A percentile compares a stretch with the other conserved stretches of the same genome.
These are phyloP conservation scores for Tanacetum coccineum DNA, from an alignment of 129 eudicot genomes.

Conservation along the genomic window DNA sequence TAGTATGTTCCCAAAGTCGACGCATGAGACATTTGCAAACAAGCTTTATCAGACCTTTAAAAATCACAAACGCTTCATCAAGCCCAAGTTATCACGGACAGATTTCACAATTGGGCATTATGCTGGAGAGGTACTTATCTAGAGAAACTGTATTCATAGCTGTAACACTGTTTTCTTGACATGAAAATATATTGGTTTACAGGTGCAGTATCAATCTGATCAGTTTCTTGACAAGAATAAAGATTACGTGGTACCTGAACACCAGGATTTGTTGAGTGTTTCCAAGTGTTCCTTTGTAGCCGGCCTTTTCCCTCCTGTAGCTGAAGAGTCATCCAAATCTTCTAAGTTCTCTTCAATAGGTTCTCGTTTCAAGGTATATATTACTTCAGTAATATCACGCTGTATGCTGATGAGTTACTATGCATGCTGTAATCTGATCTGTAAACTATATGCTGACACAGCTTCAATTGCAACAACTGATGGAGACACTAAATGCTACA, in stretches of 20 bases:
- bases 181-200: constrained; percentile 7
- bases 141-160: not conserved
- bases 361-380: constrained; percentile 88
- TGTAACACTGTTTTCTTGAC: not conserved
- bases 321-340: constrained; percentile 84
- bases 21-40: constrained; percentile 85
- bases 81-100: constrained; percentile 93
- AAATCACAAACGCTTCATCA: constrained; percentile 75
- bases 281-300: constrained; percentile 93
- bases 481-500: constrained; percentile 93
- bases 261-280: constrained; percentile 82
- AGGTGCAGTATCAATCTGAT: constrained; percentile 95
- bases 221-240: constrained; percentile 97
- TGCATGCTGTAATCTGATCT: constrained; percentile 21
- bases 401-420: constrained; percentile 15
- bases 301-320: constrained; percentile 80
- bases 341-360: constrained; percentile 96
- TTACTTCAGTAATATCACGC: constrained; percentile 14
- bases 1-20: constrained; percentile 99
- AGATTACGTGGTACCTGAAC: constrained; percentile 98
- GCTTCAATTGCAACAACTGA: constrained; percentile 89
- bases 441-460: constrained; percentile 34
- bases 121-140: constrained; percentile 91
- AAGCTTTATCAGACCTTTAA: constrained; percentile 93
- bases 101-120: constrained; percentile 89